These are phyloP conservation scores for apple (Malus domestica) DNA, from an alignment of 306 rosid genomes.

Conservation along the genomic window DNA sequence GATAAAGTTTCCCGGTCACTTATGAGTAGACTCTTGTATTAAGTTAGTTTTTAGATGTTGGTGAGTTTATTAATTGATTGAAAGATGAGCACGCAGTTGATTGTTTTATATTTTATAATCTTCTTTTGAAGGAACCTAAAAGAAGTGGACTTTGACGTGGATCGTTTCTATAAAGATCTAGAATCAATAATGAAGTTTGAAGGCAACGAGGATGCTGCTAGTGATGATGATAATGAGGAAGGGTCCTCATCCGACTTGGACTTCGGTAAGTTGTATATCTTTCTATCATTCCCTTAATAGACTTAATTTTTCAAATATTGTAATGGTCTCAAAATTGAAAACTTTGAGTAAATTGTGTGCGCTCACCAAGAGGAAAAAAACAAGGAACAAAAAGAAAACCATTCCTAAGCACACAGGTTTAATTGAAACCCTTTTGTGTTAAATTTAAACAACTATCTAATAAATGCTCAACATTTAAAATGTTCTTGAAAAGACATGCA, in stretches of 20 bases:
- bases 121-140: slow-evolving; percentile 48
- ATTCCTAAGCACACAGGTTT: background rate
- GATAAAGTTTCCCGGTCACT: background rate
- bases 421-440: background rate
- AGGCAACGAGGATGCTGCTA: slow-evolving; percentile 32
- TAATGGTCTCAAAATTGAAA: too few species aligned
- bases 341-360: background rate
- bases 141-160: slow-evolving; percentile 75
- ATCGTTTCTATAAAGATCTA: slow-evolving; percentile 63
- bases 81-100: background rate
- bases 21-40: background rate
- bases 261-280: slow-evolving; percentile 47
- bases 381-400: background rate
- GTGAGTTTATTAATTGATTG: background rate
- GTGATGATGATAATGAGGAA: slow-evolving; percentile 46
- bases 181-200: slow-evolving; percentile 63
- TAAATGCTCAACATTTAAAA: background rate
- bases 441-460: background rate
- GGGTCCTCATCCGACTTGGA: slow-evolving; percentile 74
- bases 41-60: background rate
- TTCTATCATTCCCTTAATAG: background rate
- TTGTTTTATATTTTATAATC: slow-evolving; percentile 20
- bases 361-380: background rate
- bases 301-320: background rate
- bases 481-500: background rate